Evolutionary conservation across 2,329 filamentous ascomycete species (phyloP).

Genomic region (Trichophaea hybrida): DNA sequence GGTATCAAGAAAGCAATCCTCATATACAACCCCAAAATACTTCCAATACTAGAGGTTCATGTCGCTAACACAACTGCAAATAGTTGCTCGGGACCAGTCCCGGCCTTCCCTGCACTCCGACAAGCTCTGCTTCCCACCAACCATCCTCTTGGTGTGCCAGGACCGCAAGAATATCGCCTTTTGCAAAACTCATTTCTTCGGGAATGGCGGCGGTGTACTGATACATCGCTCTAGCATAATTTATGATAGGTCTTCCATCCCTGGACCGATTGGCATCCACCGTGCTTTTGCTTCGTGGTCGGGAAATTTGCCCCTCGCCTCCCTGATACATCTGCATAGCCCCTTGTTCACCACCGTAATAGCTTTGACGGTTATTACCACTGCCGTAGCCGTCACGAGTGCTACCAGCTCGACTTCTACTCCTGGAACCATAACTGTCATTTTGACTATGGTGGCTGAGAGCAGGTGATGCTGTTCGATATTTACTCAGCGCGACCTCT

Average conservation of each 20-base stretch:
- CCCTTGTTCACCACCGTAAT: conserved; percentile 35
- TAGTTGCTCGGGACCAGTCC: conserved; percentile 56
- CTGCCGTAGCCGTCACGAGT: conserved; percentile 18
- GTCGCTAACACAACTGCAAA: conserved; percentile 41
- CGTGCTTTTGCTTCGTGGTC: conserved; percentile 59
- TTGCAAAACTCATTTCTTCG: conserved; percentile 81
- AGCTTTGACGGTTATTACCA: conserved; percentile 30
- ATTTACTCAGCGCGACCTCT: conserved; percentile 19
- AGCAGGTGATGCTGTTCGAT: conserved; percentile 17
- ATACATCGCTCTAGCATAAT: conserved; percentile 94
- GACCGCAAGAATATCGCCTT: conserved; percentile 82
- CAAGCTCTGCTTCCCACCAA: conserved; percentile 97
- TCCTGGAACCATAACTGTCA: conserved; percentile 20
- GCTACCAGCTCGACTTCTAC: conserved; percentile 13
- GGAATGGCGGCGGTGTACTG: conserved; percentile 89
- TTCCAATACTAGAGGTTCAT: neutral
- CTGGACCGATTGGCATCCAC: conserved; percentile 61
- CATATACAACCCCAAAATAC: neutral
- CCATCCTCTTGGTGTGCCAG: conserved; percentile 89
- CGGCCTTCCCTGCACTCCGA: conserved; percentile 41
- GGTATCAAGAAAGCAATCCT: neutral
- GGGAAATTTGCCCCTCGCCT: conserved; percentile 2
- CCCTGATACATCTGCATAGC: conserved; percentile 14
- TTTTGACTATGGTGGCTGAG: conserved; percentile 19
- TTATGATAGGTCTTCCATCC: conserved; percentile 74